A percentile compares a stretch with the other conserved stretches of the same genome.
These are phyloP conservation scores for Tremellales sp. DNA, from an alignment of 1,284 basidiomycete species.

Conservation along the genomic window DNA sequence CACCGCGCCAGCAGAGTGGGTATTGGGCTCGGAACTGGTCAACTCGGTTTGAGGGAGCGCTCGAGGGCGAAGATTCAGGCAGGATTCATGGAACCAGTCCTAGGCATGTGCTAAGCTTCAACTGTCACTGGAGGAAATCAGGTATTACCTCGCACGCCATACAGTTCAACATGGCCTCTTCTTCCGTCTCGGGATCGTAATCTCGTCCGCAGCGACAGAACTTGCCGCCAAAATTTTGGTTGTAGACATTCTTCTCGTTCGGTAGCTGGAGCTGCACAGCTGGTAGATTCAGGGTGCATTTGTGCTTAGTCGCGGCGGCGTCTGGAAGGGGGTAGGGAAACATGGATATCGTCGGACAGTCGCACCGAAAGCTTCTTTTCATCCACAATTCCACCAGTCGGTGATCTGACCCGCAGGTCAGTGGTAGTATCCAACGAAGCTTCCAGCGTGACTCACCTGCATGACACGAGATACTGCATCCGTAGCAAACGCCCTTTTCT, in stretches of 20 bases:
- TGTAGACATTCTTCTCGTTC: slow-evolving; percentile 40
- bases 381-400: slow-evolving; percentile 47
- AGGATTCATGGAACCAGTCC: slow-evolving; percentile 47
- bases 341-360: slow-evolving; percentile 44
- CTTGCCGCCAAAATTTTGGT: slow-evolving; percentile 38
- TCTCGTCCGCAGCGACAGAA: slow-evolving; percentile 47
- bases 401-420: slow-evolving; percentile 30
- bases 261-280: slow-evolving; percentile 28
- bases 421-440: neutral
- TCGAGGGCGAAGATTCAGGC: slow-evolving; percentile 34
- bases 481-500: slow-evolving; percentile 44
- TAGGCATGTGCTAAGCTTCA: slow-evolving; percentile 3
- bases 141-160: slow-evolving; percentile 44
- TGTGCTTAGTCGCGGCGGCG: slow-evolving; percentile 6
- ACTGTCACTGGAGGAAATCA: neutral
- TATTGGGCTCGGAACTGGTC: slow-evolving; percentile 1
- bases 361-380: slow-evolving; percentile 43
- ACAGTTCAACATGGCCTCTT: slow-evolving; percentile 46
- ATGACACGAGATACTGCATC: slow-evolving; percentile 48
- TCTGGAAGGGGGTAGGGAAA: slow-evolving; percentile 11
- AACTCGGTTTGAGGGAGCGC: neutral
- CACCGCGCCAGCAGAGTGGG: neutral
- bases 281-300: slow-evolving; percentile 34
- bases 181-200: slow-evolving; percentile 47
- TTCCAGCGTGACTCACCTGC: slow-evolving; percentile 27